Percentiles rank a stretch among this genome's conserved stretches.
Evolutionary conservation across 2,329 filamentous ascomycete species (phyloP).

Genomic region (Colletotrichum nymphaeae): DNA sequence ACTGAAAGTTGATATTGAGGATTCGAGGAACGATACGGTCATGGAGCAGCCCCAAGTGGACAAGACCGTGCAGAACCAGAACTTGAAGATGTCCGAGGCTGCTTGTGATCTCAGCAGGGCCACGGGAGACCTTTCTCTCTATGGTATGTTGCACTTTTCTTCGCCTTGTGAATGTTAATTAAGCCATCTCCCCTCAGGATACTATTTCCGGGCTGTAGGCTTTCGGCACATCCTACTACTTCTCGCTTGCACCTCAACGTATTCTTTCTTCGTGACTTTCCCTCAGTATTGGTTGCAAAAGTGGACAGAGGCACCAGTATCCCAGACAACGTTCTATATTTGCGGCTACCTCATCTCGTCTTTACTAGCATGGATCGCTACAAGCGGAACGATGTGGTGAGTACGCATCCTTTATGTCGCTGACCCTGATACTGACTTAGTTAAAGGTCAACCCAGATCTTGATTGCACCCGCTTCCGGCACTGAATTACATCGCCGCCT

Average conservation of each 20-base stretch:
- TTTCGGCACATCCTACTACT: slow-evolving; percentile 8
- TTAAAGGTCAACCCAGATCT: background rate
- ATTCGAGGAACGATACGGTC: no score
- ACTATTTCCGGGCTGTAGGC: slow-evolving; percentile 9
- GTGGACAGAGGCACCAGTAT: slow-evolving; percentile 26
- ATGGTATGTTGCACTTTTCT: background rate
- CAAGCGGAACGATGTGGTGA: slow-evolving; percentile 21
- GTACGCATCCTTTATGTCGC: background rate
- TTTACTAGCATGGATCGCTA: slow-evolving; percentile 7
- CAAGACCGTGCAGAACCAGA: slow-evolving; percentile 1
- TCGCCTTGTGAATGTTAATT: background rate
- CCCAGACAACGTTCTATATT: slow-evolving; percentile 11
- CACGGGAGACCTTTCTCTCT: slow-evolving; percentile 22
- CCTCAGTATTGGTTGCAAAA: slow-evolving; percentile 29
- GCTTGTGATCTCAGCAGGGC: slow-evolving; percentile 7
- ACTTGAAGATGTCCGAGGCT: slow-evolving; percentile 15
- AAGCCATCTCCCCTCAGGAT: background rate
- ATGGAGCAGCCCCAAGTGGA: background rate
- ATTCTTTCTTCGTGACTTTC: slow-evolving; percentile 17
- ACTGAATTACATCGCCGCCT: slow-evolving; percentile 11
- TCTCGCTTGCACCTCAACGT: slow-evolving; percentile 15
- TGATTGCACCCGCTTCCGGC: slow-evolving; percentile 13
- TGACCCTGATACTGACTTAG: background rate
- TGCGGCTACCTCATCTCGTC: slow-evolving; percentile 5
- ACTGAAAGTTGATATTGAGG: background rate